Evolutionary conservation across 31 red algal genomes (phyloP), one percentile per base, ranked within the genome.

Genomic region (Porphyra umbilicalis): DNA sequence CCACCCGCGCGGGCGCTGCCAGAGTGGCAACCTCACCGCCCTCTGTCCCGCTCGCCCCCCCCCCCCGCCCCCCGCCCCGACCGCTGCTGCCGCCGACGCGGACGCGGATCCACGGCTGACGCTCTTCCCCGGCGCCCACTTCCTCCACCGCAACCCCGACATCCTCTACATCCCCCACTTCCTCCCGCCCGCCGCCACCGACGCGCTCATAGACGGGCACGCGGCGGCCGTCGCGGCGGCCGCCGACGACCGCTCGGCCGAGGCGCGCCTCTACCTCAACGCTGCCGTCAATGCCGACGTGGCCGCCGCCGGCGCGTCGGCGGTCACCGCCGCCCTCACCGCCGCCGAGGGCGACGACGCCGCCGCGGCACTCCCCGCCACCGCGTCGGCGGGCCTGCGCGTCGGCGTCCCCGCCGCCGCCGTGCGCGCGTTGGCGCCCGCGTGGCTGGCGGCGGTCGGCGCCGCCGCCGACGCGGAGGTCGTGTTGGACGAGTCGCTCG

Each of bases 191-290:
- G 77, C 46, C 32, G 79, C 79, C 46, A 80, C 44, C 68, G 83
- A 79, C 18, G 82, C 83, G n/a, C 77, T 90, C 14, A 81, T 85
- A 20, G 67, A 78, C 3, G 77, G 78, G 16, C 88, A 92, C 80
- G 16, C 30, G 80, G 80, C 80, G 35, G 32, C 32, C 20, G 57
- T 71, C 57, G 57, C 57, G 57, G 25, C 57, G 25, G 30, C 57
- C 0, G 13, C 57, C 79, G 35, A 76, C 44, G 39, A 46, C 18
- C 40, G 30, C 35, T 40, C 33, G 18, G 16, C 79, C 15, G 90
- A 92, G 34, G 83, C 85, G 33, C 40, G 82, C 32, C 46, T 92
- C 39, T 92, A 92, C 86, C 90, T 92, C 33, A 92, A 92, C 79
- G 85, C 85, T 68, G 82, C 77, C 38, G 85, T 92, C 18, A 92